Evolutionary conservation across 345 rosid genomes (phyloP), one percentile per base, ranked within the genome.

Genomic region (Gossypium herbaceum): DNA sequence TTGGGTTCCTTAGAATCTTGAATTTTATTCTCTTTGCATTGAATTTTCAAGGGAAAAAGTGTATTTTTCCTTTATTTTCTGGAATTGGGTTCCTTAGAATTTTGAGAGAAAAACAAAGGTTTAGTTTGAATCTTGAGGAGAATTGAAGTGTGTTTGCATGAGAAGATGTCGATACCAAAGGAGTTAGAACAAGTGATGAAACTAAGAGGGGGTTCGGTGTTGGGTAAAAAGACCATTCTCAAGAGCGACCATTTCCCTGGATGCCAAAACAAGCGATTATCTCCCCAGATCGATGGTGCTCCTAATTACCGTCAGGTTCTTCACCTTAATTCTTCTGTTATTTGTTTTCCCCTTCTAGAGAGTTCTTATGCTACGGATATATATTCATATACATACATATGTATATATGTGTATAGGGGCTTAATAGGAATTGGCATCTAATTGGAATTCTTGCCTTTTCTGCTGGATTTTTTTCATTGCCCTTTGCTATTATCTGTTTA

Each of bases 181-280:
- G 98, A 91, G 83, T 89, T 91, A 29, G 98, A 90, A 84, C 88
- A 83, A 88, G 98, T 94, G 72, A 90, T 94, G 97, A 94, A 88
- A 86, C 79, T 83, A 71, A 86, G 98, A 84, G 98, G 87, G 66
- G 98, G 98, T 80, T 94, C 98, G 48, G 98, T 94, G 34, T 82
- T 94, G 48, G 98, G 98, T 17, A 94, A 90, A 89, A 90, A 89
- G 84, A 94, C 98, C 78, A 92, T 92, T 80, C 93, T 94, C 54
- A 94, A 94, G 85, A 90, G 97, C 81, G 98, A 94, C 83, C 98
- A 94, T 77, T 94, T 94, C 77, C 98, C 98, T 19, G 98, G 98
- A 15, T 94, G 98, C 77, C 98, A 94, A 60, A 94, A 94, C 73
- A 94, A 91, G 74, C 98, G 98, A 27, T 81, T 94, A 81, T 78